These are phyloP conservation scores for Laburnicola sp. DNA, from an alignment of 2,329 filamentous ascomycete species.

Conservation along the genomic window DNA sequence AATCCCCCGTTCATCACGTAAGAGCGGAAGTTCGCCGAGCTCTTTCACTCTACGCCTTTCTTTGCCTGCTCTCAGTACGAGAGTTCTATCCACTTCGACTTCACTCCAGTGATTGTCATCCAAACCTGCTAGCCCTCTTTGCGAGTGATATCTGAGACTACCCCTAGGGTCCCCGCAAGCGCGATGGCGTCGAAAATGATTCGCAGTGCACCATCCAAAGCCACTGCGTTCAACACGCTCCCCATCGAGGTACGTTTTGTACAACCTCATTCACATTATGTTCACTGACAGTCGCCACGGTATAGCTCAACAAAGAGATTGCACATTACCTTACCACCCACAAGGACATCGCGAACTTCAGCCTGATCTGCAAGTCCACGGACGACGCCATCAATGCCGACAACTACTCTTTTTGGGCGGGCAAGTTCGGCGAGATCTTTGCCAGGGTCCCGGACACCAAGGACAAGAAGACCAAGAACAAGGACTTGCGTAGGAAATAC, in stretches of 20 bases:
- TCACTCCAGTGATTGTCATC: no score
- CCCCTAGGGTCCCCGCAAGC: neutral
- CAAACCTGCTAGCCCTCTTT: no score
- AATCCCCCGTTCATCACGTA: neutral
- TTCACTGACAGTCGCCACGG: neutral
- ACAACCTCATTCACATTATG: constrained; percentile 4
- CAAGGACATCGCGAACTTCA: constrained; percentile 49
- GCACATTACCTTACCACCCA: constrained; percentile 46
- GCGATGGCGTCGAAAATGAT: constrained; percentile 13
- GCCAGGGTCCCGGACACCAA: constrained; percentile 35
- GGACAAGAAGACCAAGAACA: constrained; percentile 38
- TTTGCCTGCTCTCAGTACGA: no score
- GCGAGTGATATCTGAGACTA: no score
- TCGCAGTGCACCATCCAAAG: constrained; percentile 4
- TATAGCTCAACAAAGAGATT: constrained; percentile 48
- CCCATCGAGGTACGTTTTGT: constrained; percentile 36
- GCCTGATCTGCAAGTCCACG: constrained; percentile 45
- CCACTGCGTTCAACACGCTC: constrained; percentile 35
- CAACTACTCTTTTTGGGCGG: constrained; percentile 52
- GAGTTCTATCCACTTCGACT: no score
- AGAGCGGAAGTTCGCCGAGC: neutral
- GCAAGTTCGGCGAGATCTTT: constrained; percentile 48
- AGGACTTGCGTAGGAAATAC: constrained; percentile 29
- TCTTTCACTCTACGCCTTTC: no score
- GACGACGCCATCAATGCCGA: constrained; percentile 47